Evolutionary conservation across 305 asterid species (phyloP), one percentile per base, ranked within the genome.

Genomic region (Coffea humblotiana): DNA sequence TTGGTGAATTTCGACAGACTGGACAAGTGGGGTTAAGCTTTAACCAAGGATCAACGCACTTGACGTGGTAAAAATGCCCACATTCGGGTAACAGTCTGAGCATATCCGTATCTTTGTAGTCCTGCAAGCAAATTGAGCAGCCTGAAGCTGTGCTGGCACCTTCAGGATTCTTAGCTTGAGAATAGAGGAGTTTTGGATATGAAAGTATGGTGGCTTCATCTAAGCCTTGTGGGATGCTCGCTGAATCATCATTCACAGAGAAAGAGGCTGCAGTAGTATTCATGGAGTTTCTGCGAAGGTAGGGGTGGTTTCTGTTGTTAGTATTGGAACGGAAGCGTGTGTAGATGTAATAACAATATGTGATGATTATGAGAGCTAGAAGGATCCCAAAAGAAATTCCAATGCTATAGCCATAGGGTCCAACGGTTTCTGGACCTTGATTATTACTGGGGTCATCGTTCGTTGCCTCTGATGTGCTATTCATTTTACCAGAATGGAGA

Each of bases 21-120:
- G 90, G 90, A 14, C 89, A 88, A 19, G 84, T 78, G 2, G 83
- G 78, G 32, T 83, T 80, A 18, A 84, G 71, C 54, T 82, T 84
- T 12, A 89, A 80, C 91, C 92, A 89, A 68, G 83, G 84, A 68
- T 87, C 90, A 3, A 89, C 71, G 51, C 92, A 89, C 73, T 47
- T 80, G 71, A 81, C 80, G 74, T 89, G 91, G 64, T 86, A 89
- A 47, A 78, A 78, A 61, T 89, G 90, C 15, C 82, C 86, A 77
- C 90, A 89, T 32, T 84, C 86, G 0, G 91, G 91, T 71, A 89
- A 74, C 76, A 84, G 56, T 78, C 90, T 77, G 23, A 87, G 65
- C 84, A 81, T 71, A 65, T 89, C 90, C 43, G 81, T 47, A 18
- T 87, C 89, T 35, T 75, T 80, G 73, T 82, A 89, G 49, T 89